phyloP scores from a whole-genome alignment of 148 eudicot genomes.

The Silene latifolia region DNA sequence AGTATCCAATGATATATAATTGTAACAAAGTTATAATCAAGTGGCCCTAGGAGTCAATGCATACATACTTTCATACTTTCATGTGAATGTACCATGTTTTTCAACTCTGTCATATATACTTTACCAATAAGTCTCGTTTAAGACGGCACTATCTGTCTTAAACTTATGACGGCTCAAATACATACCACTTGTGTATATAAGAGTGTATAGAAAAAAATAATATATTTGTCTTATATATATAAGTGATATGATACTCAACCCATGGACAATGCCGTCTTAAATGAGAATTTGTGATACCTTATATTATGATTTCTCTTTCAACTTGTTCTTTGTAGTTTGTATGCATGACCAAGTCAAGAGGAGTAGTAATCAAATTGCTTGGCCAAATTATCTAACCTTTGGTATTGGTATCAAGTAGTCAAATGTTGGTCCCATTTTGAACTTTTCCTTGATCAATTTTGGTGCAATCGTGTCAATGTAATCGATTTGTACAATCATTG shows the following conservation, averaged over 20 bases:
- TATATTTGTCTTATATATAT: no score
- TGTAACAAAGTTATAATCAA: neutral
- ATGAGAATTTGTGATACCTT: neutral
- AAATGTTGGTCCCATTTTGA: slow-evolving; percentile 9
- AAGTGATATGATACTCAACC: no score
- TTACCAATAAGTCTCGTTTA: no score
- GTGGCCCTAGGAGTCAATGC: slow-evolving; percentile 26
- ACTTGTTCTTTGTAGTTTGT: neutral
- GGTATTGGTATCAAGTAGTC: neutral
- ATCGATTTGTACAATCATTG: slow-evolving; percentile 1
- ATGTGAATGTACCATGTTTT: slow-evolving; percentile 26
- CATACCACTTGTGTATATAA: no score
- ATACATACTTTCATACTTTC: slow-evolving; percentile 19
- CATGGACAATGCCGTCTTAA: no score
- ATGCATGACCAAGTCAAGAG: slow-evolving; percentile 30
- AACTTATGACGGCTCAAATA: no score
- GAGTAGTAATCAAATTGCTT: neutral
- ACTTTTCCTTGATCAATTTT: neutral
- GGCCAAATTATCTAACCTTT: neutral
- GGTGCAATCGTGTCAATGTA: neutral
- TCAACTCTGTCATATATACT: slow-evolving; percentile 13
- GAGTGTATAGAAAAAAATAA: no score
- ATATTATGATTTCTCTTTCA: slow-evolving; percentile 12
- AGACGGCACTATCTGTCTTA: no score
- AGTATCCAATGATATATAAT: slow-evolving; percentile 18